phyloP scores from a whole-genome alignment of 1,284 basidiomycete genomes.

The Inonotus hispidus region DNA sequence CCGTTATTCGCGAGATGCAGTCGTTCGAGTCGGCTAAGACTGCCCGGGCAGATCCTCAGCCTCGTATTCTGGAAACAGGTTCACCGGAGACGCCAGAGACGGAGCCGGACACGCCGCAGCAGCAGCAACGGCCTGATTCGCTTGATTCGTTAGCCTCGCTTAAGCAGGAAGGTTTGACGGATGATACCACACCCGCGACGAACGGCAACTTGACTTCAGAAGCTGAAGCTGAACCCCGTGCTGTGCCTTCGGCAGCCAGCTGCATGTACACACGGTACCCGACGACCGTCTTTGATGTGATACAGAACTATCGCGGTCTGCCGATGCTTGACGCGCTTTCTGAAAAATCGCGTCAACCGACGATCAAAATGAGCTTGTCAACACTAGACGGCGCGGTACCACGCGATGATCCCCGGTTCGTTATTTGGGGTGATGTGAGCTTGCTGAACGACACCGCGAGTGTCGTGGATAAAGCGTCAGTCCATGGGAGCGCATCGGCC shows the following conservation, averaged over 20 bases:
- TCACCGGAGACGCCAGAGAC: conserved; percentile 1
- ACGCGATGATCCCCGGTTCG: conserved; percentile 80
- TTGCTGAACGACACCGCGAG: conserved; percentile 36
- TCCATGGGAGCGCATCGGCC: conserved; percentile 10
- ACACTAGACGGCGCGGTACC: conserved; percentile 62
- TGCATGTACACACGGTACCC: conserved; percentile 58
- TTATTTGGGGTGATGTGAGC: conserved; percentile 74
- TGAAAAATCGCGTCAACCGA: conserved; percentile 43
- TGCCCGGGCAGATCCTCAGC: conserved; percentile 39
- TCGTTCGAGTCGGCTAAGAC: conserved; percentile 76
- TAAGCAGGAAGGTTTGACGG: not conserved
- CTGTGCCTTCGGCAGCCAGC: conserved; percentile 36
- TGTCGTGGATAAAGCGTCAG: conserved; percentile 10
- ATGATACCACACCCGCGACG: not conserved
- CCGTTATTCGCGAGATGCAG: conserved; percentile 67
- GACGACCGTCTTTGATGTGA: conserved; percentile 69
- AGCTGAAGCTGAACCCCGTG: not conserved
- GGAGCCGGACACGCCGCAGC: conserved; percentile 11
- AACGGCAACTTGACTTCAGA: not conserved
- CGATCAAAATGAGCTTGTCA: conserved; percentile 61
- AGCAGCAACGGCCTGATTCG: conserved; percentile 13
- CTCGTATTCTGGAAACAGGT: conserved; percentile 19
- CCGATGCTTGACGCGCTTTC: conserved; percentile 59
- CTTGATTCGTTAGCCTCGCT: conserved; percentile 13
- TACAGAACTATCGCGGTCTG: conserved; percentile 75